Evolutionary conservation across 345 rosid species (phyloP).

Genomic region (Noccaea bulbosa): DNA sequence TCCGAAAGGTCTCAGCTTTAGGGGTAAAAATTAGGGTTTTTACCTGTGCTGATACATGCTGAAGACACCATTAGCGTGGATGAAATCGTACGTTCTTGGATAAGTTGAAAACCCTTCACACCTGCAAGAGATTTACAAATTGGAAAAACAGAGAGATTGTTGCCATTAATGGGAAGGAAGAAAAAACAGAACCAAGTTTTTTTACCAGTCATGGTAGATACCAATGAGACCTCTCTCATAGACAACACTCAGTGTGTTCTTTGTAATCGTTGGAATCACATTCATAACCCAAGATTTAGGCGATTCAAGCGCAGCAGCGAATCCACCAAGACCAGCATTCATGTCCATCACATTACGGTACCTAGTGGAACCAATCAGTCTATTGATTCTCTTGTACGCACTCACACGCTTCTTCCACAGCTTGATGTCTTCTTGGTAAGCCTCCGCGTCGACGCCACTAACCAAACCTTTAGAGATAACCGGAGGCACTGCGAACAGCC

Average conservation of each 20-base stretch:
- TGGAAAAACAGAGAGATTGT: not conserved
- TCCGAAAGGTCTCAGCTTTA: slow-evolving; percentile 5
- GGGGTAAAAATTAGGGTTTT: slow-evolving; percentile 3
- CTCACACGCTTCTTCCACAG: slow-evolving; percentile 80
- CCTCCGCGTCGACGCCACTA: slow-evolving; percentile 57
- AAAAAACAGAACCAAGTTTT: not conserved
- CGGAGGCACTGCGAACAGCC: slow-evolving; percentile 85
- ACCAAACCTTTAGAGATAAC: slow-evolving; percentile 64
- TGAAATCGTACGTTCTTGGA: slow-evolving; percentile 93
- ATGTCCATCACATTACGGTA: slow-evolving; percentile 94
- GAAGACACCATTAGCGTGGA: slow-evolving; percentile 82
- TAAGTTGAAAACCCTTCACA: slow-evolving; percentile 99
- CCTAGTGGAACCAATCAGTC: slow-evolving; percentile 73
- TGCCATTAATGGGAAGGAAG: slow-evolving; percentile 8
- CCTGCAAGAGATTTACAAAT: slow-evolving; percentile 51
- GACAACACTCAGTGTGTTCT: slow-evolving; percentile 81
- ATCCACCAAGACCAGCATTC: slow-evolving; percentile 96
- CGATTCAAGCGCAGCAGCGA: slow-evolving; percentile 90
- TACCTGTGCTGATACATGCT: slow-evolving; percentile 76
- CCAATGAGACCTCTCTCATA: slow-evolving; percentile 93
- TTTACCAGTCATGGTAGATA: slow-evolving; percentile 92
- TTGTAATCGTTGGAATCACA: slow-evolving; percentile 77
- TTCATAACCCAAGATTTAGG: slow-evolving; percentile 96
- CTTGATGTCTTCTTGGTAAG: slow-evolving; percentile 68
- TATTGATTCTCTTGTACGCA: slow-evolving; percentile 70